Evolutionary conservation across 2,329 filamentous ascomycete species (phyloP).

Genomic region (Triangularia verruculosa): DNA sequence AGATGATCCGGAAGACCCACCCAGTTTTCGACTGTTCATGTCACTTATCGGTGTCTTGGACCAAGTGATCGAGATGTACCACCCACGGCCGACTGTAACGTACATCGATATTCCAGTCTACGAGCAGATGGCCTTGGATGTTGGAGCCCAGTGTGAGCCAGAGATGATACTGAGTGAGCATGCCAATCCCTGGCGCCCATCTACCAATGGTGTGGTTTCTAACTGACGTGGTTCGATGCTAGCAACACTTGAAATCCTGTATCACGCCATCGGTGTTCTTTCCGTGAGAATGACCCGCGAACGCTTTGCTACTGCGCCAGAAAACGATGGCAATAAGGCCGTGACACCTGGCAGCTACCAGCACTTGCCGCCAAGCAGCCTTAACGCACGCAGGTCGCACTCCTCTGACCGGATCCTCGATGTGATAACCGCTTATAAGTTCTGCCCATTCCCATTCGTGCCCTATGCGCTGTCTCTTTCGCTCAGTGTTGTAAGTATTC

Average conservation of each 20-base stretch:
- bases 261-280: constrained; percentile 62
- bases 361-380: constrained; percentile 44
- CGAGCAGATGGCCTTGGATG: constrained; percentile 55
- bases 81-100: constrained; percentile 49
- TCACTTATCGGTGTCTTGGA: constrained; percentile 55
- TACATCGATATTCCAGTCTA: constrained; percentile 55
- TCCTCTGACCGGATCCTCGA: constrained; percentile 57
- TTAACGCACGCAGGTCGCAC: constrained; percentile 56
- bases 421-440: constrained; percentile 50
- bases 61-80: constrained; percentile 58
- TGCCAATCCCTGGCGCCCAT: not conserved
- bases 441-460: constrained; percentile 55
- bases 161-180: constrained; percentile 47
- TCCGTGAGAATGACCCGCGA: constrained; percentile 52
- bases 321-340: constrained; percentile 37
- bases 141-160: constrained; percentile 49
- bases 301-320: constrained; percentile 27
- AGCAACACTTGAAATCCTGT: constrained; percentile 62
- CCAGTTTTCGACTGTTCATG: constrained; percentile 57
- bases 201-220: too few species aligned
- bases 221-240: not conserved
- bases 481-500: too few species aligned
- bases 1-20: constrained; percentile 49
- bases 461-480: constrained; percentile 61
- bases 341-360: constrained; percentile 30